Evolutionary conservation across 2,329 filamentous ascomycete genomes (phyloP).

Genomic region (Sclerotinia trifoliorum): DNA sequence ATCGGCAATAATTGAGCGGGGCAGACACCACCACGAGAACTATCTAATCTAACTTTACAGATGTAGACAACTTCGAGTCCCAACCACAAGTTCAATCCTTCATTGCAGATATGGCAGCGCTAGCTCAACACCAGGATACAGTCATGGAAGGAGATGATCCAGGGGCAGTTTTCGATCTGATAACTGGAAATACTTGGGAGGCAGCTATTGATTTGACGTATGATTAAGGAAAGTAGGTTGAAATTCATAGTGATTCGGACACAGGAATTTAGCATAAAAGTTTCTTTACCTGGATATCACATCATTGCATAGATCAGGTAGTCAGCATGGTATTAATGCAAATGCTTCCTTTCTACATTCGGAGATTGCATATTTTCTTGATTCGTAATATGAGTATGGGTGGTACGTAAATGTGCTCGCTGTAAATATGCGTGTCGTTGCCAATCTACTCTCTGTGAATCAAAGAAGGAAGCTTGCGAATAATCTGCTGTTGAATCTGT

Average conservation of each 20-base stretch:
- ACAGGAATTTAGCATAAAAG: not conserved
- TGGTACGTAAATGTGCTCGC: not conserved
- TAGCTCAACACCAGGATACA: not conserved
- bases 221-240: not conserved
- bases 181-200: not conserved
- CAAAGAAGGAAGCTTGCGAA: accelerated
- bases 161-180: not conserved
- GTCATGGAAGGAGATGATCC: not conserved
- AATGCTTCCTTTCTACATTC: not conserved
- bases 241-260: not conserved
- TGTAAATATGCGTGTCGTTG: not conserved
- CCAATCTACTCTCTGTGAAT: not conserved
- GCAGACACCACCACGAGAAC: not conserved
- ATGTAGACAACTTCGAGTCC: not conserved
- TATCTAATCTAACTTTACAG: not conserved
- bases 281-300: not conserved
- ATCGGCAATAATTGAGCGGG: not conserved
- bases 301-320: not conserved
- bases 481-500: not conserved
- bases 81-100: not conserved
- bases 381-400: no score
- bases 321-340: not conserved
- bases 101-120: not conserved
- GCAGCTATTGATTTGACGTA: not conserved
- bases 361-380: not conserved